Conservation (phyloP, 2,329 filamentous ascomycete genomes). For the Cordyceps militaris region DNA sequence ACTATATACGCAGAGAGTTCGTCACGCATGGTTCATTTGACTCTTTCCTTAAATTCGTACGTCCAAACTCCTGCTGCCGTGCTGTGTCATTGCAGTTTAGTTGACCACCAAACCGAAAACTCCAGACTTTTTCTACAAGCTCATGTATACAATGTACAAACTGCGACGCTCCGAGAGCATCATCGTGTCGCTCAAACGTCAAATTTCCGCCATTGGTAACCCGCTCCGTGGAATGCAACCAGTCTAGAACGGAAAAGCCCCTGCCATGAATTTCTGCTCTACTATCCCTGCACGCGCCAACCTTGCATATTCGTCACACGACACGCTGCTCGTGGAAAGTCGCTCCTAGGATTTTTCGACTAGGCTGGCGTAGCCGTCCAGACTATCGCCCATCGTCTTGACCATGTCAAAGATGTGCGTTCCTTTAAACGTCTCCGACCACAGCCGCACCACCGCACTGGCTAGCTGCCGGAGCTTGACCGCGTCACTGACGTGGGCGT, state of each 20-base stretch:
- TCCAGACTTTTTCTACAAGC: too few relatives aligned
- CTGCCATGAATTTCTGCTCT: not conserved
- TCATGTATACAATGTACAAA: too few relatives aligned
- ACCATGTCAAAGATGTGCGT: slow-evolving; percentile 55
- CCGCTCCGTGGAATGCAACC: not conserved
- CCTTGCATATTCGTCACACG: not conserved
- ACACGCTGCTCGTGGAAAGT: not conserved
- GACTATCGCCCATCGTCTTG: slow-evolving; percentile 48
- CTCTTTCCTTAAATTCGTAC: too few relatives aligned
- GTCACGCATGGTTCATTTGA: too few relatives aligned
- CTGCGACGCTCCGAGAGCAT: not conserved
- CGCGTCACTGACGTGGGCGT: slow-evolving; percentile 40
- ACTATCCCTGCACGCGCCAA: not conserved
- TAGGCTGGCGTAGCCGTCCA: slow-evolving; percentile 51
- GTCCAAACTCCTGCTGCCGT: too few relatives aligned
- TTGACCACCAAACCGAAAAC: too few relatives aligned
- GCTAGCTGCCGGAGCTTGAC: slow-evolving; percentile 49
- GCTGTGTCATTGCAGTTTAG: too few relatives aligned
- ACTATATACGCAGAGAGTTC: too few relatives aligned
- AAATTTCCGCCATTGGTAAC: not conserved
- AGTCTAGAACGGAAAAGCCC: not conserved
- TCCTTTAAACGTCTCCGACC: slow-evolving; percentile 56
- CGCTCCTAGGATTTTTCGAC: slow-evolving; percentile 37
- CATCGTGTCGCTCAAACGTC: not conserved
- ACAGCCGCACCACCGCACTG: slow-evolving; percentile 50